These are phyloP conservation scores for Cytospora schulzeri DNA, from an alignment of 2,329 filamentous ascomycete genomes.

Conservation along the genomic window DNA sequence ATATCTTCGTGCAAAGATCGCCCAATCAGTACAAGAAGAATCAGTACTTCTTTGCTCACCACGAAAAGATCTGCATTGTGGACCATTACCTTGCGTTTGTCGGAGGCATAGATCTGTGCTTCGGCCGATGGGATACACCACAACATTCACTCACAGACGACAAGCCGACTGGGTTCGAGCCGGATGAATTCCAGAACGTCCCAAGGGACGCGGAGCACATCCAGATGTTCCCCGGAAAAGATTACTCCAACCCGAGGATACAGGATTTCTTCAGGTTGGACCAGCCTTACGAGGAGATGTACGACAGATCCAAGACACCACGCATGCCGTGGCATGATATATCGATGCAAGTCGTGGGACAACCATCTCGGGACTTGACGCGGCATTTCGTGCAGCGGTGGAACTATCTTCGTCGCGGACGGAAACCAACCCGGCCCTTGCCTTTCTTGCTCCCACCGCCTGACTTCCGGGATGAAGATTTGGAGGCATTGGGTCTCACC, in stretches of 20 bases:
- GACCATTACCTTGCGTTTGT: constrained; percentile 96
- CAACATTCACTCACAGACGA: constrained; percentile 90
- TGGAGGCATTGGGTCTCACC: constrained; percentile 83
- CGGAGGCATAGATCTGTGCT: constrained; percentile 93
- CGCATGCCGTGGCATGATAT: constrained; percentile 99
- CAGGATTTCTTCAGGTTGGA: constrained; percentile 93
- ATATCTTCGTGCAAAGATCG: constrained; percentile 93
- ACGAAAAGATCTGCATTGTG: constrained; percentile 96
- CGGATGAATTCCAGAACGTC: constrained; percentile 65
- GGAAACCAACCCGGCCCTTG: constrained; percentile 89
- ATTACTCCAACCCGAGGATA: constrained; percentile 95
- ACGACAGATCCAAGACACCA: constrained; percentile 83
- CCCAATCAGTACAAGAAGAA: constrained; percentile 99
- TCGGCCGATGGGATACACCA: constrained; percentile 95
- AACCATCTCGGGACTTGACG: constrained; percentile 90
- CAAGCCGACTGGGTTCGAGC: constrained; percentile 92
- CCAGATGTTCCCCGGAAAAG: constrained; percentile 95
- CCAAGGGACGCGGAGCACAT: constrained; percentile 92
- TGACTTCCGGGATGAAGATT: constrained; percentile 82
- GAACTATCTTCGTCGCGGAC: constrained; percentile 93
- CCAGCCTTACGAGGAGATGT: constrained; percentile 98
- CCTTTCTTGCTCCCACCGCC: constrained; percentile 92
- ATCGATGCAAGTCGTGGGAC: constrained; percentile 94
- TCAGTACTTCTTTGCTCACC: constrained; percentile 98
- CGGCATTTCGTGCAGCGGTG: constrained; percentile 96